Evolutionary conservation across 1,139 yeast species (phyloP).

Genomic region (Yamadazyma sp.): DNA sequence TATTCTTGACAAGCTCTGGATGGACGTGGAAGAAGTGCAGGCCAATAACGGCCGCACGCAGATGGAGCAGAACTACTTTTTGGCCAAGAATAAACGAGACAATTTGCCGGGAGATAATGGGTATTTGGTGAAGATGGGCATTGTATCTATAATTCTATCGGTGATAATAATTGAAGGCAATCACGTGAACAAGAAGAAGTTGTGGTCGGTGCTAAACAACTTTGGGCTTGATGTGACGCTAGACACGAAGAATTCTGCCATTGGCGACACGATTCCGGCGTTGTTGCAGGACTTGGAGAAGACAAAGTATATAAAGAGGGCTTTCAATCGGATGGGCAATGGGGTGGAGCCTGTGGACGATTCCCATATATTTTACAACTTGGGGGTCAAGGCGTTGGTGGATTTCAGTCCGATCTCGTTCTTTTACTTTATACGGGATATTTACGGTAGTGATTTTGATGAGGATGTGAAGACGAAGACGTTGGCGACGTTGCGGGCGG

Average conservation of each 20-base stretch:
- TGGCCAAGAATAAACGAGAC: conserved; percentile 14
- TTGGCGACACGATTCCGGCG: conserved; percentile 23
- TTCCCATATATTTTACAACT: conserved; percentile 22
- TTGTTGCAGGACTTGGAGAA: conserved; percentile 32
- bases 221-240: conserved; percentile 32
- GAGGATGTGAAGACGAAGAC: conserved; percentile 21
- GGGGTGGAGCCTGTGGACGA: conserved; percentile 3
- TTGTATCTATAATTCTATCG: conserved; percentile 26
- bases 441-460: conserved; percentile 31
- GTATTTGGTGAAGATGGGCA: conserved; percentile 33
- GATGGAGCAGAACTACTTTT: conserved; percentile 19
- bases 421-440: conserved; percentile 23
- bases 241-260: conserved; percentile 23
- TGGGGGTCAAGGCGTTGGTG: conserved; percentile 34
- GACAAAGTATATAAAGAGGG: conserved; percentile 31
- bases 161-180: conserved; percentile 36
- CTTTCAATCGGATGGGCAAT: conserved; percentile 8
- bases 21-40: conserved; percentile 5
- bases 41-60: conserved; percentile 5
- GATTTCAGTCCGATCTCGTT: conserved; percentile 37
- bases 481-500: conserved; percentile 27
- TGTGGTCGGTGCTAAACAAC: conserved; percentile 21
- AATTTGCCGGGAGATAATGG: conserved; percentile 20
- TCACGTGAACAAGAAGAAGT: conserved; percentile 28
- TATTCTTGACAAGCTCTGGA: conserved; percentile 25